Base-by-base conservation (phyloP, 257 asterid genomes). In the Apocynum venetum region DNA sequence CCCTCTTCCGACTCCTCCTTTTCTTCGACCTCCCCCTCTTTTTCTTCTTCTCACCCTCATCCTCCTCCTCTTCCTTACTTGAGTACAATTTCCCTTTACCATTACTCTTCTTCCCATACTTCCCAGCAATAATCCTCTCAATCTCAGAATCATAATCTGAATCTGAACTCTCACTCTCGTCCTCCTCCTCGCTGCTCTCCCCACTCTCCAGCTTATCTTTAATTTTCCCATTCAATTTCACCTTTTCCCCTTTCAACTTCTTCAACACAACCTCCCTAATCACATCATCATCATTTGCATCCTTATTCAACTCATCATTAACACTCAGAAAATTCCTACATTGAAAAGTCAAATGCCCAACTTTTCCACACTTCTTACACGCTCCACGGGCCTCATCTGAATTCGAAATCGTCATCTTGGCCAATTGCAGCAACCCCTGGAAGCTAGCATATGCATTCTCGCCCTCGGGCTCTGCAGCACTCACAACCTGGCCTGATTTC, bases 311-410 rank as follows among this genome's bases (percentile, higher is more conserved):
- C 6, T 89, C 96, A 15, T 89, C 95, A 86, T 90, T 95, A 12
- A 89, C 88, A 82, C 96, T 91, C 91, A 95, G 80, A 19, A 95
- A 95, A 78, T 95, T 95, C 92, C 97, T 88, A 80, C 99, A 95
- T 87, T 93, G 97, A 41, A 87, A 90, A 15, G 97, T 88, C 87
- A 93, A 80, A 78, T 95, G 99, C 84, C 99, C 98, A 1, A 93
- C 98, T 61, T 98, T 83, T 55, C 97, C 97, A 57, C 98, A 95
- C 87, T 83, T 93, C 84, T 91, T 89, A 86, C 99, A 95, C 15
- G 96, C 82, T 10, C 99, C 99, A 43, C 98, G 96, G 7, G 88
- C 89, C 85, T 91, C 98, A 49, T 93, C 98, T 1, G 93, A 97
- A 57, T 85, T 95, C n/a, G 96, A 90, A 47, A 94, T 92, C 9